Conservation (phyloP, 768 basidiomycete species). For the Lentinula edodes region DNA sequence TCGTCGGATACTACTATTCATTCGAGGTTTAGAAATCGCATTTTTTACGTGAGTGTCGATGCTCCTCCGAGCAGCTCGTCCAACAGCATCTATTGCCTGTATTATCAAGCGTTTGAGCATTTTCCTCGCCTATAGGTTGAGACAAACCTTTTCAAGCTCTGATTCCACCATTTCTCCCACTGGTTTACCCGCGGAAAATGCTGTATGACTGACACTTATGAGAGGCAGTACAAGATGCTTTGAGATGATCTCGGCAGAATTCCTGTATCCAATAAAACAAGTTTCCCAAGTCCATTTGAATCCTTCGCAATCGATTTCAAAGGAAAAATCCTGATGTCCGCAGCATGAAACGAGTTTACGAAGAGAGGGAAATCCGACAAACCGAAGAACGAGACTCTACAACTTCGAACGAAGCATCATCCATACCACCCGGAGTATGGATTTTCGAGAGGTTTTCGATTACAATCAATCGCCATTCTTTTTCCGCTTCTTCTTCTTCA, state of each 20-base stretch:
- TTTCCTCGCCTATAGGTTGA: not conserved
- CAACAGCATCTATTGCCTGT: conserved; percentile 67
- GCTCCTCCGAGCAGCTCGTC: conserved; percentile 61
- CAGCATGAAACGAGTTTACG: not conserved
- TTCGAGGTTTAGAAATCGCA: conserved; percentile 61
- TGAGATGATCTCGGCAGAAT: conserved; percentile 69
- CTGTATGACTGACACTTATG: conserved; percentile 64
- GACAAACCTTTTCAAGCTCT: conserved; percentile 62
- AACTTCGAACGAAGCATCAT: conserved; percentile 50
- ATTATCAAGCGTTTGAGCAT: not conserved
- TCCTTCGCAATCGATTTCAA: conserved; percentile 49
- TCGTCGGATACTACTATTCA: conserved; percentile 62
- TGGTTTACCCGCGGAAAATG: conserved; percentile 56
- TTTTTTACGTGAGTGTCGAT: conserved; percentile 70
- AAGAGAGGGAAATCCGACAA: conserved; percentile 15
- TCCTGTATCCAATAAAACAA: conserved; percentile 53
- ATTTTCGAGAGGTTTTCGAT: conserved; percentile 51
- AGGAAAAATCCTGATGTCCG: conserved; percentile 53
- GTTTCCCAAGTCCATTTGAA: conserved; percentile 84
- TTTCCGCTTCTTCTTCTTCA: conserved; percentile 39
- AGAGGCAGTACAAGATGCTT: conserved; percentile 74
- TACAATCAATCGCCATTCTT: conserved; percentile 52
- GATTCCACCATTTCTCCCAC: conserved; percentile 48
- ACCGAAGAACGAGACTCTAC: conserved; percentile 58
- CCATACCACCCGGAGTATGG: conserved; percentile 59